Percentiles rank a stretch among this genome's conserved stretches.
These are phyloP conservation scores for Lobosporangium transversale DNA, from an alignment of 192 early-diverging fungal genomes.

Conservation along the genomic window DNA sequence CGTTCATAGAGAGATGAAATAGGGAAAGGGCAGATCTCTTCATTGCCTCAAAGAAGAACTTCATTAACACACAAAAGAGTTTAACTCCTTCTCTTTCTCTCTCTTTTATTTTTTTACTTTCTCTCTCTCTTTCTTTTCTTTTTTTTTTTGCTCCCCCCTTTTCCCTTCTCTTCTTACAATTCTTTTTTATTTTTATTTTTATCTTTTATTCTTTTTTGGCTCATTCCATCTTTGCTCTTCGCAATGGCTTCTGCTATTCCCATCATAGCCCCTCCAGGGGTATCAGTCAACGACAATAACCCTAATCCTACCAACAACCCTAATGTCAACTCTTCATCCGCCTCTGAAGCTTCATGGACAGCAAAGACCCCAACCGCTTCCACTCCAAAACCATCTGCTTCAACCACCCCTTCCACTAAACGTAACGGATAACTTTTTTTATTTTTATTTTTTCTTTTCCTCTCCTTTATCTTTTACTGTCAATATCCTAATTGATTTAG, in stretches of 20 bases:
- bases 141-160: not conserved
- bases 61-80: too few species aligned
- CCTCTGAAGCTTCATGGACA: slow-evolving; percentile 23
- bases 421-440: slow-evolving; percentile 12
- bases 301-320: not conserved
- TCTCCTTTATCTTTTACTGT: not conserved
- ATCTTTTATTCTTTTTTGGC: not conserved
- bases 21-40: too few species aligned
- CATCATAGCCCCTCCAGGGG: slow-evolving; percentile 39
- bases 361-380: slow-evolving; percentile 11
- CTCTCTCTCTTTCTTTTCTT: not conserved
- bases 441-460: not conserved
- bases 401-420: slow-evolving; percentile 13
- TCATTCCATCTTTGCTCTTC: not conserved
- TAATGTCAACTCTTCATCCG: slow-evolving; percentile 3
- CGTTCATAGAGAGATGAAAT: too few species aligned
- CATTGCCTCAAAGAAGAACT: too few species aligned
- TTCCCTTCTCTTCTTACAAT: not conserved
- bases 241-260: slow-evolving; percentile 49
- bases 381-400: not conserved
- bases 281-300: not conserved
- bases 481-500: not conserved
- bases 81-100: not conserved
- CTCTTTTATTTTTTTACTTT: not conserved
- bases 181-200: not conserved